Evolutionary conservation across 306 rosid species (phyloP).

Genomic region (Cicer judaicum): DNA sequence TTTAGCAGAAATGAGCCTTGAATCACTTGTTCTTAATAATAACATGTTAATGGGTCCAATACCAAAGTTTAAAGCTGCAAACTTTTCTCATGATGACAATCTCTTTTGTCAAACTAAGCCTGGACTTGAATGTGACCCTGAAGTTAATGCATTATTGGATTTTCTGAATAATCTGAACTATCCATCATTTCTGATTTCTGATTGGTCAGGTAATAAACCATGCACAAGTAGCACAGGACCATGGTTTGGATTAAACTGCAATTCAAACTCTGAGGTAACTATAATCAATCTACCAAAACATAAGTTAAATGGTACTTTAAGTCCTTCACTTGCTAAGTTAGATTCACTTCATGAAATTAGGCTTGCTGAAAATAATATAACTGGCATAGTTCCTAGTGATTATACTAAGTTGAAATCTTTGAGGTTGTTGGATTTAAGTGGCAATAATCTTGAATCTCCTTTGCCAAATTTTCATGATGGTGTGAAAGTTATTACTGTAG

Average conservation of each 20-base stretch:
- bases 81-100: slow-evolving; percentile 58
- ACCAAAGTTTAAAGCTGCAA: slow-evolving; percentile 66
- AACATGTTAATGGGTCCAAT: slow-evolving; percentile 78
- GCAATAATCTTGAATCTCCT: slow-evolving; percentile 70
- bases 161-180: slow-evolving; percentile 64
- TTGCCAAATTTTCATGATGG: slow-evolving; percentile 59
- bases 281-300: slow-evolving; percentile 69
- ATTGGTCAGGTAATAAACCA: slow-evolving; percentile 81
- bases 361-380: slow-evolving; percentile 61
- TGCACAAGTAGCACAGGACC: slow-evolving; percentile 54
- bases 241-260: slow-evolving; percentile 83
- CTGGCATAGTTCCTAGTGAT: slow-evolving; percentile 61
- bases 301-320: slow-evolving; percentile 65
- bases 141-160: slow-evolving; percentile 63
- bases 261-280: slow-evolving; percentile 56
- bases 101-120: slow-evolving; percentile 67
- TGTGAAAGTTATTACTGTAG: slow-evolving; percentile 54
- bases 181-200: slow-evolving; percentile 63
- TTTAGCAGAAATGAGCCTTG: slow-evolving; percentile 66
- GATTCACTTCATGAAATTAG: slow-evolving; percentile 65
- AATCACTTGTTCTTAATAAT: slow-evolving; percentile 65
- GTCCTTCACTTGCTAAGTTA: slow-evolving; percentile 74
- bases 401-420: slow-evolving; percentile 57
- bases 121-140: slow-evolving; percentile 64
- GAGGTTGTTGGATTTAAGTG: slow-evolving; percentile 68